phyloP scores from a whole-genome alignment of 2,329 filamentous ascomycete species.

The Talaromyces pinophilus region DNA sequence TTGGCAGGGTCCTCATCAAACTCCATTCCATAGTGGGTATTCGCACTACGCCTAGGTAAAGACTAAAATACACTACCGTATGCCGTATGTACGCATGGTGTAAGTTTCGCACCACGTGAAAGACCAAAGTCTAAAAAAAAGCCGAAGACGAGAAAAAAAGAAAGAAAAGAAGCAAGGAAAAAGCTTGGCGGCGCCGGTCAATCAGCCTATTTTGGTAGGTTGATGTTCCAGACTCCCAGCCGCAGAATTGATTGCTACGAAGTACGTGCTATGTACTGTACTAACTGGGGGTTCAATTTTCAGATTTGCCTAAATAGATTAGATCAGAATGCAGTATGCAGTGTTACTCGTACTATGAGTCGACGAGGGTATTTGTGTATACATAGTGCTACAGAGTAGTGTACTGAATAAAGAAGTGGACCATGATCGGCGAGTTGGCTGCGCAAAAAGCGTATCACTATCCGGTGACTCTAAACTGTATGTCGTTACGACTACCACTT shows the following conservation, averaged over 20 bases:
- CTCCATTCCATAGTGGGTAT: neutral
- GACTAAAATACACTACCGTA: neutral
- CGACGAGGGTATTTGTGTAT: neutral
- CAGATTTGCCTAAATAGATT: neutral
- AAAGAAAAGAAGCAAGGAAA: neutral
- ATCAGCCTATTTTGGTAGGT: constrained; percentile 1
- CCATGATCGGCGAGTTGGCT: neutral
- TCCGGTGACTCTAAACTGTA: neutral
- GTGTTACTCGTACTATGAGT: neutral
- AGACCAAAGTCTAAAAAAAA: neutral
- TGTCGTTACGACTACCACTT: neutral
- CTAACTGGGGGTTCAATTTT: neutral
- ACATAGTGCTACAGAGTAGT: no score
- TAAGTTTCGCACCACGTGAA: neutral
- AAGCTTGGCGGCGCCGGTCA: constrained; percentile 3
- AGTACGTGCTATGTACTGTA: no score
- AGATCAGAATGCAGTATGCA: neutral
- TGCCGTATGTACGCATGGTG: neutral
- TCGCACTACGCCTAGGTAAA: no score
- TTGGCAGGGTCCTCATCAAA: neutral
- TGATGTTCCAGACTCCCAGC: neutral
- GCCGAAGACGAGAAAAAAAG: neutral
- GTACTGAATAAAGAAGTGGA: neutral
- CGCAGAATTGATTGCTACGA: neutral
- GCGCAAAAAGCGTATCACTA: neutral